Evolutionary conservation across 2,329 filamentous ascomycete species (phyloP), one percentile per base, ranked within the genome.

Genomic region (Sphaerulina musiva): DNA sequence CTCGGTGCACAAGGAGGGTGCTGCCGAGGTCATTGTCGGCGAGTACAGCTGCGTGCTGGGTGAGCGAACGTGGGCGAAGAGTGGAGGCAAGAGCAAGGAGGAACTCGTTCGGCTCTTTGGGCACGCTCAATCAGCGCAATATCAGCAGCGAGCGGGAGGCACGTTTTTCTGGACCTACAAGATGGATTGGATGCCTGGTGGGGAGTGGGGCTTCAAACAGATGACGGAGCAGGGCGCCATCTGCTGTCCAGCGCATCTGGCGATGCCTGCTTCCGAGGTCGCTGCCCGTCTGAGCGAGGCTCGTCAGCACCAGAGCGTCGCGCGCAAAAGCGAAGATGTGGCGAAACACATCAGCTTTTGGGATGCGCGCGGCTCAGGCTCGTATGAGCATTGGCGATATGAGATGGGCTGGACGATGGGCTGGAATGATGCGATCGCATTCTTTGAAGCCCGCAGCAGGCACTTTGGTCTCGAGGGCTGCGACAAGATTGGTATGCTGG

Each of bases 111-210:
- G 63, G 2, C 66, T 72, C 20, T 80, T 81, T 59, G 78, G 78
- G 10, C 69, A 72, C 43, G 72, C 71, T 1, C 74, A 83, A 61
- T 75, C 71, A 26, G 62, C 70, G 9, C 71, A 71, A 42, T 83
- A 76, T 66, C 74, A 78, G 53, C 62, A 73, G n/a, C 73, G 72
- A 43, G 67, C 76, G 11, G 76, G 76, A 2, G 80, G 80, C 1
- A 72, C 72, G 32, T 81, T 76, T 62, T 83, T 83, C 69, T 82
- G 80, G 80, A 82, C 80, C 0, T 78, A 73, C 62, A 80, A 80
- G 51, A 82, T 82, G 79, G 74, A 80, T 58, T 82, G 80, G 79
- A 80, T 80, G 74, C 74, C 76, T n/a, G 80, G 79, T 10, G 80
- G 79, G 10, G 80, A 80, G 65, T 83, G 80, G 80, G 80, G 80